Evolutionary conservation across 2,329 filamentous ascomycete genomes (phyloP).

Genomic region (Neodidymelliopsis sp.): DNA sequence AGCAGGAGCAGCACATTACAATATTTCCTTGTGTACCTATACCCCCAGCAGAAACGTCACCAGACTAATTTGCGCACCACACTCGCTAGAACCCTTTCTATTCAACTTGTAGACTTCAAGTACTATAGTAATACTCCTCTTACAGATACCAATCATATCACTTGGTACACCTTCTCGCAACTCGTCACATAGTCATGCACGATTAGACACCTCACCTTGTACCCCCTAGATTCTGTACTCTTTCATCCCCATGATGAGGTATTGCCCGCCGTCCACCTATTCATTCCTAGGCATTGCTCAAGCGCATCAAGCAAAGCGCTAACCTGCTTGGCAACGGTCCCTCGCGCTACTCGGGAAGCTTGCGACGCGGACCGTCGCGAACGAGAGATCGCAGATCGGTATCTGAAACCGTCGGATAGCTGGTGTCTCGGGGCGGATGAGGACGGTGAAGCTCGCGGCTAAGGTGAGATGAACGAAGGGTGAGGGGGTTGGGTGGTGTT

Average conservation of each 20-base stretch:
- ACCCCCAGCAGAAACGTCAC: constrained; percentile 10
- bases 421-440: too few species aligned
- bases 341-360: constrained; percentile 4
- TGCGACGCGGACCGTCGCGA: constrained; percentile 20
- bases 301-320: too few species aligned
- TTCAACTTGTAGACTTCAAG: constrained; percentile 22
- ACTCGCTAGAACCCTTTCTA: constrained; percentile 18
- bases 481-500: too few species aligned
- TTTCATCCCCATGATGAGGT: too few species aligned
- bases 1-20: constrained; percentile 13
- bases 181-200: too few species aligned
- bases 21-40: constrained; percentile 19
- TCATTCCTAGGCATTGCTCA: constrained; percentile 8
- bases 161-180: neutral
- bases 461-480: too few species aligned
- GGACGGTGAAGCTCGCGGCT: too few species aligned
- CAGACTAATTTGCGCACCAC: constrained; percentile 12
- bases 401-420: constrained; percentile 3
- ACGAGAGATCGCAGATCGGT: constrained; percentile 16
- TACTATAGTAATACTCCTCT: constrained; percentile 14
- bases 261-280: constrained; percentile 15
- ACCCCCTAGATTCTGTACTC: too few species aligned
- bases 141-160: too few species aligned
- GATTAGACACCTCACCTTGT: too few species aligned
- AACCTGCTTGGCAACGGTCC: constrained; percentile 8